Base-by-base conservation (phyloP, 2,329 filamentous ascomycete species). In the Colletotrichum tofieldiae region DNA sequence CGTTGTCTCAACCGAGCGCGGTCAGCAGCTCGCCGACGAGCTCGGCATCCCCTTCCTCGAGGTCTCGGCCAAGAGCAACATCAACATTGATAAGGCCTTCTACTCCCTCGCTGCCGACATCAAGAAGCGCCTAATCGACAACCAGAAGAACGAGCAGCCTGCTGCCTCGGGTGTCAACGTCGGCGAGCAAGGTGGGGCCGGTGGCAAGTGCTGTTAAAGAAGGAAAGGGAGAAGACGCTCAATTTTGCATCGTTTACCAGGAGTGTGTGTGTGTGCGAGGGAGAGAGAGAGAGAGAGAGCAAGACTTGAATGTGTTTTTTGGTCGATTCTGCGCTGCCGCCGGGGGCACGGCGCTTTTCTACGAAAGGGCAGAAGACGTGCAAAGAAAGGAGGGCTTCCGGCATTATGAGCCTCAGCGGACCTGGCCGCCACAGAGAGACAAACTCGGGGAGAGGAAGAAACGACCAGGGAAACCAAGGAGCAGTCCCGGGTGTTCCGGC, bases 41-140 rank as follows among this genome's bases (percentile, higher is more conserved):
- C 92, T 99, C 73, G 95, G 95, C 80, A 97, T 99, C 76, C 96
- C 96, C 26, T 99, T 99, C 89, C 93, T 99, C 82, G 96, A 99
- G 84, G 96, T 99, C 74, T 97, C 94, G 23, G 96, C 96, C 76
- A 99, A 99, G 90, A 96, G 94, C 87, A 98, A 98, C 87, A 98
- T 98, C 91, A 99, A 99, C 86, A 97, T 99, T 80, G 96, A 99
- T 85, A 95, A 98, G 87, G 96, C 96, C 23, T 99, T 99, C 83
- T 98, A 97, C 87, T 95, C 90, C 82, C 90, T 99, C 77, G 96
- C 96, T 20, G 91, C 93, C 76, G 96, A 98, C 81, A 98, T 99
- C 88, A 99, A 99, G 92, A 98, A 98, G 89, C 92, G 94, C 77
- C 93, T 98, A 83, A 96, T 98, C 84, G 96, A 98, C 83, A 97